Conservation (phyloP, 345 rosid species). For the Lepidium didymum region DNA sequence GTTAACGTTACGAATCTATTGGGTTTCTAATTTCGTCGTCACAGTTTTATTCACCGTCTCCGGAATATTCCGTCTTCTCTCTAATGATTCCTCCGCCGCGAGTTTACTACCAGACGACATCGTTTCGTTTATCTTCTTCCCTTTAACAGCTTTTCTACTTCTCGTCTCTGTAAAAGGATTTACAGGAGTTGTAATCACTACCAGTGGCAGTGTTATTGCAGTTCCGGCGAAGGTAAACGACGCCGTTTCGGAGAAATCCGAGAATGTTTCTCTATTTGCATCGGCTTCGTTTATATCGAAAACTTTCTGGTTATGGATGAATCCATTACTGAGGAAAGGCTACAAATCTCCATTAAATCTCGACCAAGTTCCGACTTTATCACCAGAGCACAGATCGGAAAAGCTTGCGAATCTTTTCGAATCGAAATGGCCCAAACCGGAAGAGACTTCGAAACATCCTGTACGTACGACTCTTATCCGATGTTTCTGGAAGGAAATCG, state of each 20-base stretch:
- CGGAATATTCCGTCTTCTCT: conserved; percentile 43
- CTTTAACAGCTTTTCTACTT: conserved; percentile 48
- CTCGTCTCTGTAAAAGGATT: conserved; percentile 56
- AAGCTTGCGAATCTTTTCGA: conserved; percentile 56
- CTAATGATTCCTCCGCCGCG: conserved; percentile 22
- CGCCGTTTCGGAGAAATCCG: conserved; percentile 34
- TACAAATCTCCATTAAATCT: conserved; percentile 71
- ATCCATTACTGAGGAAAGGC: conserved; percentile 74
- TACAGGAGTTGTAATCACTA: conserved; percentile 41
- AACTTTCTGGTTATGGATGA: conserved; percentile 94
- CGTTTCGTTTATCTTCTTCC: conserved; percentile 43
- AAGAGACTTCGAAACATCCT: conserved; percentile 57
- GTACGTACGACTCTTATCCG: conserved; percentile 68
- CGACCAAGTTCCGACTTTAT: conserved; percentile 67
- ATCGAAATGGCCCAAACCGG: conserved; percentile 73
- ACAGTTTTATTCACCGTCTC: conserved; percentile 46
- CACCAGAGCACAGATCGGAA: conserved; percentile 75
- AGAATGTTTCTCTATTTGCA: conserved; percentile 48
- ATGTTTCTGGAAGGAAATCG: conserved; percentile 74
- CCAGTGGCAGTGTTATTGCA: neutral
- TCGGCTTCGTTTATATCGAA: conserved; percentile 65
- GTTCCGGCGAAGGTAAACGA: conserved; percentile 24
- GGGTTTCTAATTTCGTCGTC: conserved; percentile 44
- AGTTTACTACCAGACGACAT: conserved; percentile 48
- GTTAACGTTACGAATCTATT: conserved; percentile 51